A percentile compares a stretch with the other conserved stretches of the same genome.
phyloP scores from a whole-genome alignment of 768 basidiomycete genomes.

The Hortiboletus flavorubellus region DNA sequence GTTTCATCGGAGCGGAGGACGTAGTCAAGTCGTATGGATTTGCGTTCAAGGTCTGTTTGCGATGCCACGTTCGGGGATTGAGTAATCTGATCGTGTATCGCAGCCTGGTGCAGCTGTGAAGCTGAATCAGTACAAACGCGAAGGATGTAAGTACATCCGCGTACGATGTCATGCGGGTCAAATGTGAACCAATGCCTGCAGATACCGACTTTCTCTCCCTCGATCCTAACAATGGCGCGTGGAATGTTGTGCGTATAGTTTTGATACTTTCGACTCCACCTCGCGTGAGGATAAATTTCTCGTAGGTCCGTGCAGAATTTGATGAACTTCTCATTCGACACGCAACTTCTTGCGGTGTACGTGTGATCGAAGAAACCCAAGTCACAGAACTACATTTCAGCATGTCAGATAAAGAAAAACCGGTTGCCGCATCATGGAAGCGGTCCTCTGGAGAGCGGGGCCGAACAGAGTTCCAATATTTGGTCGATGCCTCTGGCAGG shows the following conservation, averaged over 20 bases:
- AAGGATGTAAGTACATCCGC: conserved; percentile 5
- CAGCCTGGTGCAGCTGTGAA: conserved; percentile 9
- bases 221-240: conserved; percentile 1
- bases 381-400: conserved; percentile 5
- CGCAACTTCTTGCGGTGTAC: neutral
- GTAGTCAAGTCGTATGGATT: conserved; percentile 7
- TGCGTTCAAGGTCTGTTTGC: conserved; percentile 3
- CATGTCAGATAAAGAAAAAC: no score
- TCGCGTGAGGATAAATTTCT: no score
- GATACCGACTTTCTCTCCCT: conserved; percentile 4
- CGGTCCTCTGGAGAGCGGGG: neutral
- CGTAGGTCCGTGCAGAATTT: conserved; percentile 6
- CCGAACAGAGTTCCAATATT: conserved; percentile 1
- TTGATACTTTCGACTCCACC: no score
- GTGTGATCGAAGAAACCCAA: conserved; percentile 3
- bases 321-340: conserved; percentile 1
- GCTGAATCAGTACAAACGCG: conserved; percentile 13
- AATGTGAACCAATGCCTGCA: neutral
- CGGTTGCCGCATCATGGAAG: no score
- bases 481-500: conserved; percentile 11
- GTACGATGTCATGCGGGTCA: no score
- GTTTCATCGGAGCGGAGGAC: conserved; percentile 9
- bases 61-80: no score
- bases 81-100: no score
- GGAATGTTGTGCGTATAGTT: conserved; percentile 2